A percentile compares a stretch with the other conserved stretches of the same genome.
Evolutionary conservation across 768 basidiomycete species (phyloP).

Genomic region (Antrodiella citrinella): DNA sequence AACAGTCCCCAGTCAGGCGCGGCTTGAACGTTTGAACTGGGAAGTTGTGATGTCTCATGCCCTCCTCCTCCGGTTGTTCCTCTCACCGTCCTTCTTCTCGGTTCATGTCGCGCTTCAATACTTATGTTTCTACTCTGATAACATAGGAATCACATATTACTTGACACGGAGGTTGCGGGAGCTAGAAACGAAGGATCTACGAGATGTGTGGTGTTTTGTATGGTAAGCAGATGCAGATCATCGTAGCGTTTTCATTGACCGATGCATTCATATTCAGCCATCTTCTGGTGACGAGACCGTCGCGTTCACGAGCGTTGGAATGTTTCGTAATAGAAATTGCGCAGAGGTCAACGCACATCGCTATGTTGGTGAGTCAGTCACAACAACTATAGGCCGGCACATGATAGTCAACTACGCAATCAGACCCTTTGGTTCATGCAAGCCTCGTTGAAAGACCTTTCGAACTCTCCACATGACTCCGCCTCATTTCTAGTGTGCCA

Average conservation of each 20-base stretch:
- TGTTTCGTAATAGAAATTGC: conserved; percentile 86
- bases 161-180: conserved; percentile 67
- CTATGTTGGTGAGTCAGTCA: conserved; percentile 75
- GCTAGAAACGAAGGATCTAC: conserved; percentile 60
- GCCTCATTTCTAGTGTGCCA: conserved; percentile 87
- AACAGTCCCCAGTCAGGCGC: neutral
- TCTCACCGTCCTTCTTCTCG: conserved; percentile 88
- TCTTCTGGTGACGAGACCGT: conserved; percentile 87
- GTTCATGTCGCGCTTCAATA: conserved; percentile 92
- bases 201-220: conserved; percentile 86
- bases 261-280: too few relatives aligned
- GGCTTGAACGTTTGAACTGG: neutral
- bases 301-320: conserved; percentile 87
- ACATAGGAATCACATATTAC: conserved; percentile 89
- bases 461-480: conserved; percentile 46
- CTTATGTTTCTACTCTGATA: conserved; percentile 71
- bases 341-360: conserved; percentile 88
- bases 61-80: conserved; percentile 83
- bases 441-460: conserved; percentile 81
- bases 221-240: conserved; percentile 65
- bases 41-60: conserved; percentile 52
- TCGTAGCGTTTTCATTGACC: too few relatives aligned
- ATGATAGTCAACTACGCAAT: too few relatives aligned
- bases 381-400: conserved; percentile 12
- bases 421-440: conserved; percentile 99